These are phyloP conservation scores for Mollisiaceae sp. DNA, from an alignment of 2,329 filamentous ascomycete species.

Conservation along the genomic window DNA sequence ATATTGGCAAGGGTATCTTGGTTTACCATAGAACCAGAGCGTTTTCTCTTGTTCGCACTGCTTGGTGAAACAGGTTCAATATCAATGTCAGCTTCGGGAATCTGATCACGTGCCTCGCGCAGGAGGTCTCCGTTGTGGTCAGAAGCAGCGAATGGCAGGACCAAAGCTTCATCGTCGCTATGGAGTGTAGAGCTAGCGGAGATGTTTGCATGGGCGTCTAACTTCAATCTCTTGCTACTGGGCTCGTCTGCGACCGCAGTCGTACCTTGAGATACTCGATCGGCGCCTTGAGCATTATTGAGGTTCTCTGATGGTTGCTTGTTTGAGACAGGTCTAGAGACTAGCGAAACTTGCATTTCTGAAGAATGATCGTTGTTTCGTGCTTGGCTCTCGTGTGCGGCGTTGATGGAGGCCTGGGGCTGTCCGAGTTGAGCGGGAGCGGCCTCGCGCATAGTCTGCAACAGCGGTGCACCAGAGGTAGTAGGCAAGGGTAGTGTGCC, in stretches of 20 bases:
- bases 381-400: not conserved
- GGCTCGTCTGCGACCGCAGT: slow-evolving; percentile 26
- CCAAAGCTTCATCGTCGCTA: not conserved
- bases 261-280: not conserved
- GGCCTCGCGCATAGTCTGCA: not conserved
- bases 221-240: slow-evolving; percentile 40
- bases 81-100: not conserved
- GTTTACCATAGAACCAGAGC: not conserved
- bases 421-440: not conserved
- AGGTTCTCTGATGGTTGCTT: not conserved
- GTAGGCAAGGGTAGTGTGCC: not conserved
- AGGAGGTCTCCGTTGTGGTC: not conserved
- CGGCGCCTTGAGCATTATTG: not conserved
- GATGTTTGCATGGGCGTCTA: not conserved
- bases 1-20: not conserved
- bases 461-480: not conserved
- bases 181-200: not conserved
- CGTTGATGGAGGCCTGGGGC: not conserved
- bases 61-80: not conserved
- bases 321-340: not conserved
- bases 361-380: not conserved
- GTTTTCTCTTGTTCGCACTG: not conserved
- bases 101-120: not conserved
- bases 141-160: not conserved
- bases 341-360: not conserved